Percentiles rank a stretch among this genome's conserved stretches.
These are phyloP conservation scores for Rutstroemia sp. DNA, from an alignment of 2,329 filamentous ascomycete species.

Conservation along the genomic window DNA sequence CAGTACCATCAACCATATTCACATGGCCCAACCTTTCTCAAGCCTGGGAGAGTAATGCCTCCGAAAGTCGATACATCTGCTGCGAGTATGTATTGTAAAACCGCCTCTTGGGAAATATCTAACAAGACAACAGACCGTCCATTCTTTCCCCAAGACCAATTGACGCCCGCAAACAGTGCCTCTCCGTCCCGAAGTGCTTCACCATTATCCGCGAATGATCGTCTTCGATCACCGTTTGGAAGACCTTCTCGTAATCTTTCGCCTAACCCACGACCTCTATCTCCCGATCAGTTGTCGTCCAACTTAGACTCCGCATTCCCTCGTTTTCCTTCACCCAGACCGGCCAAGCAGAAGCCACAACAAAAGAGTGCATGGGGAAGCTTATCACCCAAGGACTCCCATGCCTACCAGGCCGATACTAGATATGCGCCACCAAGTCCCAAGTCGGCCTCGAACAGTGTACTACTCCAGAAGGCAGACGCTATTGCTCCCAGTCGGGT, in stretches of 20 bases:
- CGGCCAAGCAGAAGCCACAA: constrained; percentile 16
- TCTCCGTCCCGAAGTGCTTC: constrained; percentile 54
- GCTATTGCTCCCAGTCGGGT: constrained; percentile 61
- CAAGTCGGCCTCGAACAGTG: constrained; percentile 33
- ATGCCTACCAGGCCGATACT: constrained; percentile 32
- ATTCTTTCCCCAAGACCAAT: constrained; percentile 47
- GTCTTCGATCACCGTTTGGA: constrained; percentile 34
- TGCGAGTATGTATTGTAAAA: constrained; percentile 38
- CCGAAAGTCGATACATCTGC: constrained; percentile 44
- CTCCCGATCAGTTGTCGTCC: constrained; percentile 35
- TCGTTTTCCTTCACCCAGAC: constrained; percentile 40
- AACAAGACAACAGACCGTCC: constrained; percentile 39
- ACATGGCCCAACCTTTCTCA: constrained; percentile 25
- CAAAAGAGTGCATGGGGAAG: constrained; percentile 12
- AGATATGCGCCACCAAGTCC: constrained; percentile 44
- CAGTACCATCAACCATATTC: constrained; percentile 16
- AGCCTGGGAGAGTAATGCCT: constrained; percentile 35
- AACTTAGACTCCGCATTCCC: constrained; percentile 46
- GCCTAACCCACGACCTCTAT: constrained; percentile 33
- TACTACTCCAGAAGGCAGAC: constrained; percentile 55
- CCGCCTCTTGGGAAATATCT: neutral
- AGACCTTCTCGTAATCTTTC: constrained; percentile 30
- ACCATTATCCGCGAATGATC: constrained; percentile 49
- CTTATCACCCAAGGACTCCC: constrained; percentile 17
- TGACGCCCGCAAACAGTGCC: constrained; percentile 54